These are phyloP conservation scores for Protomyces arabidopsidicola DNA, from an alignment of 1,139 yeast genomes.

Conservation along the genomic window DNA sequence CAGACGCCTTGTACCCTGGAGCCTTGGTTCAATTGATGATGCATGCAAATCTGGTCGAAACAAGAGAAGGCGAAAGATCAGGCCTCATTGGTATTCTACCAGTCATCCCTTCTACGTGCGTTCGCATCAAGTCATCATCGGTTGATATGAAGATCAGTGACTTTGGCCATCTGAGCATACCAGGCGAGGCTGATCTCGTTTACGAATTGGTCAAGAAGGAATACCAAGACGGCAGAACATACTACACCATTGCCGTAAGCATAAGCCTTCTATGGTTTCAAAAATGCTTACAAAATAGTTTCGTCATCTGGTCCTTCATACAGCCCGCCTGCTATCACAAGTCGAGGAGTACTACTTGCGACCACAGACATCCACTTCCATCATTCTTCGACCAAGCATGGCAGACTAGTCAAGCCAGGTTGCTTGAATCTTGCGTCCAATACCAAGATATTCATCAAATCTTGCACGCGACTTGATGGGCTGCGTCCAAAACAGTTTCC, in stretches of 20 bases:
- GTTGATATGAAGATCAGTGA: neutral
- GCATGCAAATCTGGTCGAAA: neutral
- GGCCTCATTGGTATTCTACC: neutral
- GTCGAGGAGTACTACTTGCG: neutral
- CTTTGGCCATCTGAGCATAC: neutral
- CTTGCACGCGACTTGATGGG: slow-evolving; percentile 48
- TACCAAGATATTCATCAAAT: slow-evolving; percentile 42
- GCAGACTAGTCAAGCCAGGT: slow-evolving; percentile 22
- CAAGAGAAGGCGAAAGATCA: neutral
- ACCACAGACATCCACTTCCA: neutral
- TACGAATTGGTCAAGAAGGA: neutral
- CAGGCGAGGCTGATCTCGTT: neutral
- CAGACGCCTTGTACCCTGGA: neutral
- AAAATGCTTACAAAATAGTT: neutral
- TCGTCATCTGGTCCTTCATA: neutral
- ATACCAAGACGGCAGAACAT: neutral
- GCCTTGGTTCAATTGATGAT: neutral
- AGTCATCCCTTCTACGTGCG: neutral
- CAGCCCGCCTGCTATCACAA: neutral
- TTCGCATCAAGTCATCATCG: neutral
- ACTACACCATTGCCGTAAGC: neutral
- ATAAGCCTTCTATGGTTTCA: neutral
- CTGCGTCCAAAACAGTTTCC: slow-evolving; percentile 66
- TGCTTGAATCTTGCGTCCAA: slow-evolving; percentile 43
- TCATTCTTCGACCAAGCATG: neutral